Base-by-base conservation (phyloP, 495 filamentous ascomycete species). In the Trichoderma asperelloides region DNA sequence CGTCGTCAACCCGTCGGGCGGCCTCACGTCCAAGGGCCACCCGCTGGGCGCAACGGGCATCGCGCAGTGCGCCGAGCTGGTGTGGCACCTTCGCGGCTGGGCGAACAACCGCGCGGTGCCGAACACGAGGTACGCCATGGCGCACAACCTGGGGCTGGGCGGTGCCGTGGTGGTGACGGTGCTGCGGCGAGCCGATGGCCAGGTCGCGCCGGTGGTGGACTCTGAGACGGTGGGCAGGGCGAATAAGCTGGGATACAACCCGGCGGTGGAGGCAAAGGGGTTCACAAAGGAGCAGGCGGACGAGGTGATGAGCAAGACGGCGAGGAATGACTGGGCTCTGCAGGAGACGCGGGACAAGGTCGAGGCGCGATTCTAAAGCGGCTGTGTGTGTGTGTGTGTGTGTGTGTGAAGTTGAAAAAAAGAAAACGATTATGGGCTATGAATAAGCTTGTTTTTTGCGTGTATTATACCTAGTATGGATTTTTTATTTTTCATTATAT, bases 31-130 rank as follows among this genome's bases (percentile, higher is more conserved):
- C 64, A 98, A 98, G 79, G 95, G 95, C 37, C 95, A 98, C 75
- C 95, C 95, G 0, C 84, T 98, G 12, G 95, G 95, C 7, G 95
- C 95, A 0, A 95, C 90, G 0, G 95, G 95, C 41, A 79, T 98
- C 51, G 95, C 95, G 16, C 95, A 98, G 78, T 97, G 93, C 72
- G 92, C 95, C 2, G 95, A 98, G 78, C 77, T 98, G 49, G 91
- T 96, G 27, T 98, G 95, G 95, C 95, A 98, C 70, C 80, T 98
- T 73, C 81, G 95, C 62, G 95, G 95, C 3, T 97, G 95, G 95
- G 95, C 94, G 13, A 96, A 93, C 72, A 97, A 98, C 78, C 83
- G 95, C 30, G 77, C 86, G 11, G 86, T 92, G 9, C 78, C 83
- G 18, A 84, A 85, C 18, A 91, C 92, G 0, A 82, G 76, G 62